Conservation (phyloP, 148 eudicot genomes). For the Cornus controversa region DNA sequence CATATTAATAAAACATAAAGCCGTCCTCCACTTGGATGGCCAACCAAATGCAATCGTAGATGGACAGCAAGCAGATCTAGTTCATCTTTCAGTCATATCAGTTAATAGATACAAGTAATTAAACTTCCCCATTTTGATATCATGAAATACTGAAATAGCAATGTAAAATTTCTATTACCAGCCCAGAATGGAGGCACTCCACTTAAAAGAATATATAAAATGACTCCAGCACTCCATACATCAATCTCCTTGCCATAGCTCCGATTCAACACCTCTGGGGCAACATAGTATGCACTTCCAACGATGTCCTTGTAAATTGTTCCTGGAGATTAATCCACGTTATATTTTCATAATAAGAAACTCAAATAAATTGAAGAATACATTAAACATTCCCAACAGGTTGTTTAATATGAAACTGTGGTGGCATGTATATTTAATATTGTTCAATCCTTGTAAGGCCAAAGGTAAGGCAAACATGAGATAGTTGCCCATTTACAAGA, state of each 20-base stretch:
- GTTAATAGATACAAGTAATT: not conserved
- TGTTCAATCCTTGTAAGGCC: too few relatives aligned
- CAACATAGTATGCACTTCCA: conserved; percentile 88
- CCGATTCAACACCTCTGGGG: conserved; percentile 75
- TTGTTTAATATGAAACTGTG: too few relatives aligned
- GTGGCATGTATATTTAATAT: not conserved
- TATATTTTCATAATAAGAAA: not conserved
- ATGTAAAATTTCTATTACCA: conserved; percentile 32
- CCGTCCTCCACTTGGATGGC: not conserved
- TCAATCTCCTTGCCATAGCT: conserved; percentile 85
- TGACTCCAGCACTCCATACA: conserved; percentile 96
- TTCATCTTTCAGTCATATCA: not conserved
- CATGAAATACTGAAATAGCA: not conserved
- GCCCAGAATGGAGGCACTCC: conserved; percentile 95
- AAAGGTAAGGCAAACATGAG: too few relatives aligned
- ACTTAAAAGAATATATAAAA: conserved; percentile 75
- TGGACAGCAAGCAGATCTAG: not conserved
- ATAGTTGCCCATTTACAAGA: too few relatives aligned
- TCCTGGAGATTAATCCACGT: conserved; percentile 38
- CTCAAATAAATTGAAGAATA: not conserved
- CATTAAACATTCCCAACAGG: not conserved
- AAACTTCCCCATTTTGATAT: too few relatives aligned
- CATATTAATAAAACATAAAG: not conserved
- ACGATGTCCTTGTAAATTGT: conserved; percentile 56
- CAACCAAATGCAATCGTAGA: not conserved